A percentile compares a stretch with the other conserved stretches of the same genome.
Conservation (phyloP, 768 basidiomycete genomes). For the Royoungia palumana region DNA sequence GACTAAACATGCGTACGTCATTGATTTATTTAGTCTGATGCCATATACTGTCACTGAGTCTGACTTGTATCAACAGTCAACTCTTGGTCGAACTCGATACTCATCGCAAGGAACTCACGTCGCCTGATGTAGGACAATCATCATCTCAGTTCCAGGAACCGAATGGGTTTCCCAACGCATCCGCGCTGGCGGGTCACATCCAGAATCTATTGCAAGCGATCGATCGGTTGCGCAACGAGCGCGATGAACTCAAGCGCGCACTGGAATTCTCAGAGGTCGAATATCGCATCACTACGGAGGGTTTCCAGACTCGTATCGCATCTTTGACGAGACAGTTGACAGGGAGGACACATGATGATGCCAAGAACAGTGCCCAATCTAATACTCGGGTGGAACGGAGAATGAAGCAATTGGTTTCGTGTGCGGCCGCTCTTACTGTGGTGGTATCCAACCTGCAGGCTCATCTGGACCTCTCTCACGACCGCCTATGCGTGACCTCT, state of each 20-base stretch:
- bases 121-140: not conserved
- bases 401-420: constrained; percentile 32
- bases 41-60: not conserved
- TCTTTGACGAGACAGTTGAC: constrained; percentile 24
- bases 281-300: constrained; percentile 59
- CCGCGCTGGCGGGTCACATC: constrained; percentile 38
- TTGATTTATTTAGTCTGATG: not conserved
- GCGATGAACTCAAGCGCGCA: constrained; percentile 59
- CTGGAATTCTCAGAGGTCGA: constrained; percentile 69
- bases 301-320: constrained; percentile 50
- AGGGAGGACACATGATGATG: constrained; percentile 20
- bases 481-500: constrained; percentile 7
- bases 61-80: constrained; percentile 11
- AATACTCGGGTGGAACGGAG: constrained; percentile 8
- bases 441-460: constrained; percentile 40
- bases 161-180: constrained; percentile 14
- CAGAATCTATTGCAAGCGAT: constrained; percentile 59
- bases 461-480: constrained; percentile 23
- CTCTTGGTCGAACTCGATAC: constrained; percentile 20
- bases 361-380: constrained; percentile 1
- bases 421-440: constrained; percentile 35
- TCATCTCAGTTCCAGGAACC: not conserved
- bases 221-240: constrained; percentile 63
- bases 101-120: not conserved
- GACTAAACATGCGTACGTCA: constrained; percentile 26